Evolutionary conservation across 257 asterid species (phyloP), one percentile per base, ranked within the genome.

Genomic region (Penstemon newberryi): DNA sequence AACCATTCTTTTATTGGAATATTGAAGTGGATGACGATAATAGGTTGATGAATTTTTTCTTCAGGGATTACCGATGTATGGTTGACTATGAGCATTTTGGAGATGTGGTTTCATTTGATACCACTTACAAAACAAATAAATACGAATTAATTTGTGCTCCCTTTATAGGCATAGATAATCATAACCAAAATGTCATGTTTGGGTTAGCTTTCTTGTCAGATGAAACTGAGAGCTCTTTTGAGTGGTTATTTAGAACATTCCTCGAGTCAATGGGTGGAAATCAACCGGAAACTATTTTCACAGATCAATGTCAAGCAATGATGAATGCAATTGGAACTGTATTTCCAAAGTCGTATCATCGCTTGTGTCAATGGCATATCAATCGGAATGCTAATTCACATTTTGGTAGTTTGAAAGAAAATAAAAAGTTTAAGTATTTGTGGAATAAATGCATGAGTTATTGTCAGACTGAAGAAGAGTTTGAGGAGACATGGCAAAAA

Each of bases 241-340:
- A 56, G 7, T 56, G 60, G 60, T 19, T 56, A 37, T 56, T 56
- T 56, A 25, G 37, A 11, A 37, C 25, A 25, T 56, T 56, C 7
- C 60, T 56, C 19, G 10, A 7, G 60, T 56, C 60, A 7, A 56
- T 56, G 60, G 60, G 60, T 56, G 60, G 60, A 13, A 56, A 56
- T 18, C 60, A 56, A 7, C 60, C 60, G 0, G 41, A 38, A 0
- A 56, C 7, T 33, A 56, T 56, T 19, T 52, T 52, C 19, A 52
- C 57, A 36, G 36, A 52, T 13, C 7, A 52, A 36, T 52, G 57
- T n/a, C 57, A 56, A 56, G 60, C 60, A 56, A 56, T 56, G 60
- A 37, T 37, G 60, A 56, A 56, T 8, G 60, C 40, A 9, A 56
- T 56, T 56, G 4, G 60, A 15, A 4, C 3, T 0, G 38, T 56